Base-by-base conservation (phyloP, 129 eudicot genomes). In the Chrysanthemum lavandulifolium region DNA sequence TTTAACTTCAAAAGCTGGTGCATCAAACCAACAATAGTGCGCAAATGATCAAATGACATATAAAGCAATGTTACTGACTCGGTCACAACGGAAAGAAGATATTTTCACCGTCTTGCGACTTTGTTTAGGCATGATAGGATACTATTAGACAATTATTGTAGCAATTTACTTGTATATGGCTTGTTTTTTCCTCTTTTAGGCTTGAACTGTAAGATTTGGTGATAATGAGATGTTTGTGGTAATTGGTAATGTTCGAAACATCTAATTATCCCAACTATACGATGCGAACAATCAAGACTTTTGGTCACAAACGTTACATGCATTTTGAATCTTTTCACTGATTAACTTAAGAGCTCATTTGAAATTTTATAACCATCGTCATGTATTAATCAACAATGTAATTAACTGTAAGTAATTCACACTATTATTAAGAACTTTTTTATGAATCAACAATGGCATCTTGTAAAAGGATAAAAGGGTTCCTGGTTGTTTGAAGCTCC, bases 401-500 rank as follows among this genome's bases (percentile, higher is more conserved):
- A 40, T 40, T 40, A 40, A 40, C 45, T 36, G 47, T 40, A 40
- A 5, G 6, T 33, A 33, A 6, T 40, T 40, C 47, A 40, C 9
- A 7, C 7, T 40, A 10, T 40, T 40, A 40, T 40, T 6, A 40
- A 40, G 47, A 6, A 40, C 47, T 5, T 40, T 6, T 7, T 9
- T 40, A 6, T 40, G 47, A 40, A 40, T 40, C 47, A 40, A 40
- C 47, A 40, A 40, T 40, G 47, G 47, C 47, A 40, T 40, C 47
- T 40, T 10, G 47, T 40, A 19, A 19, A 19, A 19, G 21, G 99
- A 97, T 71, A 94, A 77, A 73, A 94, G 99, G 43, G 97, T 93
- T 65, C 98, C 97, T 0, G 89, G 84, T 78, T 94, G 99, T 73
- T 94, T 94, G 60, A 87, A 84, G 85, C 93, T 90, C 75, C 99